Base-by-base conservation (phyloP, 2,329 filamentous ascomycete genomes). In the Hypoxylon sp. region DNA sequence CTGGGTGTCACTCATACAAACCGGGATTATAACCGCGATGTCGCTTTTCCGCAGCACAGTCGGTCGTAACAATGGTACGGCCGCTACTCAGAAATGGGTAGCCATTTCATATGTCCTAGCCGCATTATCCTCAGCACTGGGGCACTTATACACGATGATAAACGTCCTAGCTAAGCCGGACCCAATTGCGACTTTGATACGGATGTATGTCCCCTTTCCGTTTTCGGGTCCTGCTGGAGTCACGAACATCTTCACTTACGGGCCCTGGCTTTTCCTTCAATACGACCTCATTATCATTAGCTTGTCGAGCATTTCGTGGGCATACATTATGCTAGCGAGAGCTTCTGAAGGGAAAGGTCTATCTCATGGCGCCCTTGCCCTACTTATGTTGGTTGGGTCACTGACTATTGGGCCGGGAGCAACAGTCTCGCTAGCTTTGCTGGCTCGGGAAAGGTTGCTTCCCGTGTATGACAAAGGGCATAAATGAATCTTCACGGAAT, bases 181-280 rank as follows among this genome's bases (percentile, higher is more conserved):
- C 32, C 60, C 54, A 41, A 51, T 52, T 11, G 59, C 66, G 12
- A 67, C 57, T 43, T 29, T 73, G 12, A 45, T 57, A 21, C 68
- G 69, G 3, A 73, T 74, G 69, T 69, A 68, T 50, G 55, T 74
- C 14, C 71, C 72, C 11, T 58, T 53, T 30, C 56, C 61, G 5
- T 61, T 51, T 30, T 57, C 53, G 2, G 71, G 73, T 0, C 70
- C 70, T 37, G 29, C 59, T 32, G 66, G 68, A 12, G 63, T 63
- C 11, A 47, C 62, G 11, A 61, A 71, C 46, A 43, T 61, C n/a
- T 53, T 73, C 14, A 66, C 65, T 1, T 57, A 63, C 3, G 70
- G 73, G 1, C 63, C 74, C 14, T 74, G 72, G 60, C 63, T 75
- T 11, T 75, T 71, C 41, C 69, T 75, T 11, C 74, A 75, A 62